Evolutionary conservation across 106 monocot genomes (phyloP), one percentile per base, ranked within the genome.

Genomic region (Iris macrosiphon): DNA sequence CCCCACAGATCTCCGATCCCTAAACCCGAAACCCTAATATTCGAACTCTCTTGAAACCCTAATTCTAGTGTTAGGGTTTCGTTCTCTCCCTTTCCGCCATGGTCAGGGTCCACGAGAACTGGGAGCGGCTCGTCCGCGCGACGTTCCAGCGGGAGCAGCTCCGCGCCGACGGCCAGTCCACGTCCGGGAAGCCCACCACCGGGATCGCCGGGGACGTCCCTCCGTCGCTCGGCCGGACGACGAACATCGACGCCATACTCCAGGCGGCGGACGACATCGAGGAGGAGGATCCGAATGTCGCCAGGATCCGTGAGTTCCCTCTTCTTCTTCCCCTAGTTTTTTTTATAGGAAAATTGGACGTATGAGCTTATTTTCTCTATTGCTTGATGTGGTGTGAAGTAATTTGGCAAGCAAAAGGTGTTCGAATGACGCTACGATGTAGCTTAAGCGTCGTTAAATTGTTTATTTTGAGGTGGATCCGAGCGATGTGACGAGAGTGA

Each of bases 91-190:
- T 1, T 10, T 32, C 16, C 3, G 41, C 71, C 44, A 65, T 51
- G 60, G 51, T 62, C 31, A 57, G 63, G 73, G 83, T 72, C 25
- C 24, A 52, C 60, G 72, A 75, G 25, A 89, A 79, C 75, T 96
- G 95, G 95, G 95, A 96, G 85, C 79, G 90, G 26, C 79, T 96
- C 11, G 85, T 96, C 28, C 75, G 85, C 35, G 89, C 89, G 40
- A 63, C 85, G 19, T 67, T 85, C 27, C 75, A 70, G 62, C 64
- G 81, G 46, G 81, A 77, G 59, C 85, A 78, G 78, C 76, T 72
- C 52, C 78, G 74, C 17, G 34, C 34, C 34, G 10, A 10, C 34
- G 81, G 72, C 20, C 58, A 26, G 49, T 64, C 49, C 7, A 67
- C 52, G 1, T 45, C 65, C 7, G 78, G 83, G 9, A 57, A 79